Percentiles rank a stretch among this genome's conserved stretches.
Conservation (phyloP, 1,284 basidiomycete species). For the Austroboletus rostrupii region DNA sequence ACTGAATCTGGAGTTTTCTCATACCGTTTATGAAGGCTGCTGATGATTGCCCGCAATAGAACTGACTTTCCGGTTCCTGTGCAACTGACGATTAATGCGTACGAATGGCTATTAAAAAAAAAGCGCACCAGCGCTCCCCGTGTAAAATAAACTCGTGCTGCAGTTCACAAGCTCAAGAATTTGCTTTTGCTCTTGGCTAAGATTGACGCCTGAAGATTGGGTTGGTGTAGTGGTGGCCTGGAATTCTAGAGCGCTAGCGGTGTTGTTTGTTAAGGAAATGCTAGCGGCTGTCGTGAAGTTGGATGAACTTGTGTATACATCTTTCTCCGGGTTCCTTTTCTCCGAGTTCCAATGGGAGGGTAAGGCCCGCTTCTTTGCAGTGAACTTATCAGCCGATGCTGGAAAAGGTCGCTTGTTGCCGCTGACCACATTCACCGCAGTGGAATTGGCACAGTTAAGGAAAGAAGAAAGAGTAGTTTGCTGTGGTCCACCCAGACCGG, state of each 20-base stretch:
- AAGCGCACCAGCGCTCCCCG: slow-evolving; percentile 86
- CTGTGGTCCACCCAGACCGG: slow-evolving; percentile 25
- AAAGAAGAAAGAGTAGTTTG: slow-evolving; percentile 18
- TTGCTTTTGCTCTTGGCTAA: slow-evolving; percentile 82
- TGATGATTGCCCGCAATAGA: slow-evolving; percentile 82
- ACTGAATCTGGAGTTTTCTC: slow-evolving; percentile 50
- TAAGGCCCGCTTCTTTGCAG: slow-evolving; percentile 53
- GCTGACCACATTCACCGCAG: slow-evolving; percentile 29
- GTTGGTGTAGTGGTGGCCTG: slow-evolving; percentile 17
- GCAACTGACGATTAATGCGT: background rate
- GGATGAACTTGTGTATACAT: slow-evolving; percentile 28
- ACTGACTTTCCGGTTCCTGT: slow-evolving; percentile 92
- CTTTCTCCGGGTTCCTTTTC: slow-evolving; percentile 39
- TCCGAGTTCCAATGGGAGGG: slow-evolving; percentile 43
- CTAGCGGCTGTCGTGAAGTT: slow-evolving; percentile 17
- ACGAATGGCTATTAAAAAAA: slow-evolving; percentile 9
- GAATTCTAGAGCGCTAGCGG: slow-evolving; percentile 4
- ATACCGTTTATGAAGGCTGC: slow-evolving; percentile 47
- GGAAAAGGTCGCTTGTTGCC: slow-evolving; percentile 47
- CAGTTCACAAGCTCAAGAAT: slow-evolving; percentile 75
- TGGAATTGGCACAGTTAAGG: slow-evolving; percentile 17
- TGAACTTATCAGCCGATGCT: slow-evolving; percentile 28
- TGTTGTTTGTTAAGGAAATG: slow-evolving; percentile 5
- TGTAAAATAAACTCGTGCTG: slow-evolving; percentile 89
- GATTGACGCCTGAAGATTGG: slow-evolving; percentile 46